A percentile compares a stretch with the other conserved stretches of the same genome.
Evolutionary conservation across 2,329 filamentous ascomycete genomes (phyloP).

Genomic region (Aplosporella prunicola): DNA sequence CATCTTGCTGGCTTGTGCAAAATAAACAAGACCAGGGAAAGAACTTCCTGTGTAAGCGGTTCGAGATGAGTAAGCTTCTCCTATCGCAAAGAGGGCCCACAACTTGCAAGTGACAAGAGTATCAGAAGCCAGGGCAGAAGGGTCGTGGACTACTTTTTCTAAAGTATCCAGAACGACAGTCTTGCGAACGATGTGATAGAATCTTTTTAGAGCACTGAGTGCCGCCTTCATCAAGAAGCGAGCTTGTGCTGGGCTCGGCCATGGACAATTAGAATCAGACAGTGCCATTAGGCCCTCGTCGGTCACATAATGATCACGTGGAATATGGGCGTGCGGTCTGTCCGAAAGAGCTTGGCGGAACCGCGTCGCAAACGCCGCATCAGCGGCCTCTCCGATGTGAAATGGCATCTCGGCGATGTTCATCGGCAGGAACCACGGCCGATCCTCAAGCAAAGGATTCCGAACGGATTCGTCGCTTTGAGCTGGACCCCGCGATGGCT

Average conservation of each 20-base stretch:
- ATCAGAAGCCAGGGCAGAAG: constrained; percentile 24
- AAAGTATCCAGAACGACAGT: constrained; percentile 30
- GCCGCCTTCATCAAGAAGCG: constrained; percentile 33
- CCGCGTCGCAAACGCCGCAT: constrained; percentile 29
- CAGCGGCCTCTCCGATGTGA: constrained; percentile 29
- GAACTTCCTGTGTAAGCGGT: constrained; percentile 23
- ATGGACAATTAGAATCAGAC: constrained; percentile 25
- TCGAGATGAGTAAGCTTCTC: constrained; percentile 38
- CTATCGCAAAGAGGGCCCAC: constrained; percentile 38
- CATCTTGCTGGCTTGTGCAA: constrained; percentile 32
- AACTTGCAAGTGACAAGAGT: constrained; percentile 32
- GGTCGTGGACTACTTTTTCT: constrained; percentile 30
- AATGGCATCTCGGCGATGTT: constrained; percentile 25
- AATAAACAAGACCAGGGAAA: constrained; percentile 39
- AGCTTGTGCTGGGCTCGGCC: constrained; percentile 33
- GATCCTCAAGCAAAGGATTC: constrained; percentile 27
- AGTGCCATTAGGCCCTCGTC: constrained; percentile 26
- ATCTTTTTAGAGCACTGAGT: constrained; percentile 31
- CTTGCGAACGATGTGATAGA: constrained; percentile 35
- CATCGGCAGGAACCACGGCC: constrained; percentile 28
- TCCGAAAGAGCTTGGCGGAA: constrained; percentile 24
- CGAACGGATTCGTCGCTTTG: constrained; percentile 20
- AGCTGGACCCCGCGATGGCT: not conserved
- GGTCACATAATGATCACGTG: constrained; percentile 24
- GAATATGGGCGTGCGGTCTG: constrained; percentile 21